Conservation (phyloP, 345 rosid genomes). For the Linum trigynum region DNA sequence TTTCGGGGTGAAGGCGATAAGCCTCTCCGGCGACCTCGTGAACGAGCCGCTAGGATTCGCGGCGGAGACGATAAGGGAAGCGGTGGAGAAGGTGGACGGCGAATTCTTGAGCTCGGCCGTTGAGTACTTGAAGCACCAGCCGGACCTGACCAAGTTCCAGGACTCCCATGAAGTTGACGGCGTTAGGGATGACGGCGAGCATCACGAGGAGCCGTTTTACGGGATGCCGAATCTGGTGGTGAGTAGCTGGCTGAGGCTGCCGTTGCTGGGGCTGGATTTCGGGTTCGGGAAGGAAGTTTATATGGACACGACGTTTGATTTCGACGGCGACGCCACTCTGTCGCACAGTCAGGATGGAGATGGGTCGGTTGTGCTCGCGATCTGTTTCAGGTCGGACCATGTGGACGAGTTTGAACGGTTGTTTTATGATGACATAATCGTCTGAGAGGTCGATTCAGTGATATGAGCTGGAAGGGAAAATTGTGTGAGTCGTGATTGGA, state of each 20-base stretch:
- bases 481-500: too few relatives aligned
- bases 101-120: slow-evolving; percentile 32
- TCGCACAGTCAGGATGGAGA: slow-evolving; percentile 24
- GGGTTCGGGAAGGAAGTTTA: slow-evolving; percentile 56
- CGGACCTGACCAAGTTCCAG: slow-evolving; percentile 35
- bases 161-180: slow-evolving; percentile 42
- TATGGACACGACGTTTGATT: slow-evolving; percentile 43
- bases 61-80: slow-evolving; percentile 28
- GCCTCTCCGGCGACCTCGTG: slow-evolving; percentile 30
- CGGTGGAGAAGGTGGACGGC: slow-evolving; percentile 32
- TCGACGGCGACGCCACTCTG: slow-evolving; percentile 39
- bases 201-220: slow-evolving; percentile 32
- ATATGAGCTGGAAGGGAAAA: background rate
- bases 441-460: background rate
- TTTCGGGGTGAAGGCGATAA: slow-evolving; percentile 31
- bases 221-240: slow-evolving; percentile 61
- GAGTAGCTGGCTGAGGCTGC: slow-evolving; percentile 53
- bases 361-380: slow-evolving; percentile 22
- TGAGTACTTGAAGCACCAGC: slow-evolving; percentile 34
- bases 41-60: slow-evolving; percentile 37
- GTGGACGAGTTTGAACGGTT: slow-evolving; percentile 26
- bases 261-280: slow-evolving; percentile 44
- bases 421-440: slow-evolving; percentile 27
- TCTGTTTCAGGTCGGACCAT: slow-evolving; percentile 26
- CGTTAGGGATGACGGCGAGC: background rate